Percentiles rank a stretch among this genome's conserved stretches.
These are phyloP conservation scores for Macrophomina tecta DNA, from an alignment of 2,329 filamentous ascomycete species.

Conservation along the genomic window DNA sequence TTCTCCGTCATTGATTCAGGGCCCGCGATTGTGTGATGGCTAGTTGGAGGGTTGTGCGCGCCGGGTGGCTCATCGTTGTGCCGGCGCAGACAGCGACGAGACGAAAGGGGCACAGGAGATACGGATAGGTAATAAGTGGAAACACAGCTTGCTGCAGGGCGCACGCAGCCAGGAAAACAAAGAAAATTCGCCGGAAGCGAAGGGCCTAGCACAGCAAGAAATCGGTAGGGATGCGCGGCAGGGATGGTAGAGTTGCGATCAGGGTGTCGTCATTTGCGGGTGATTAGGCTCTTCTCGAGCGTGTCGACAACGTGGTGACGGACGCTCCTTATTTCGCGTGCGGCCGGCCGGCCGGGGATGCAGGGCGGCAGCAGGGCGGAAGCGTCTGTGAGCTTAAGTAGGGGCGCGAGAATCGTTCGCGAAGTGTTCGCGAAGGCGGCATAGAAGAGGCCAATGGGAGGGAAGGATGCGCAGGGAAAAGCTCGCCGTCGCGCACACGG, in stretches of 20 bases:
- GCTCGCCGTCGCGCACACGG: conserved; percentile 15
- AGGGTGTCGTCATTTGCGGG: conserved; percentile 21
- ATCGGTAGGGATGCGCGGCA: conserved; percentile 19
- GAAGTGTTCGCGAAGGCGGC: conserved; percentile 24
- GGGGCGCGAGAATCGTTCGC: conserved; percentile 19
- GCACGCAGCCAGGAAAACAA: conserved; percentile 7
- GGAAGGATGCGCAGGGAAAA: neutral
- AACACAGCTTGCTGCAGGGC: conserved; percentile 22
- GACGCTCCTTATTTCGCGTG: conserved; percentile 24
- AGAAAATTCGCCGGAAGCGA: conserved; percentile 15
- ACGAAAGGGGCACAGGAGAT: conserved; percentile 14
- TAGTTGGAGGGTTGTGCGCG: neutral
- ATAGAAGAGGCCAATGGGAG: conserved; percentile 10
- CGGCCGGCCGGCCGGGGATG: conserved; percentile 24
- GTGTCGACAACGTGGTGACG: conserved; percentile 22
- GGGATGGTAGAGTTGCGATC: conserved; percentile 20
- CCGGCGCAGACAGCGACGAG: neutral
- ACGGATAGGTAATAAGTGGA: conserved; percentile 10
- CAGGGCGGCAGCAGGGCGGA: conserved; percentile 3
- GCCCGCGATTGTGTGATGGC: conserved; percentile 3
- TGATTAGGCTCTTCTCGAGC: neutral
- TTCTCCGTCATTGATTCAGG: conserved; percentile 14
- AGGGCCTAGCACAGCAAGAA: conserved; percentile 4
- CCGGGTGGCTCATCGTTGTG: conserved; percentile 3
- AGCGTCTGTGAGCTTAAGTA: conserved; percentile 14